Evolutionary conservation across 306 rosid genomes (phyloP), one percentile per base, ranked within the genome.

Genomic region (Vigna reflexopilosa): DNA sequence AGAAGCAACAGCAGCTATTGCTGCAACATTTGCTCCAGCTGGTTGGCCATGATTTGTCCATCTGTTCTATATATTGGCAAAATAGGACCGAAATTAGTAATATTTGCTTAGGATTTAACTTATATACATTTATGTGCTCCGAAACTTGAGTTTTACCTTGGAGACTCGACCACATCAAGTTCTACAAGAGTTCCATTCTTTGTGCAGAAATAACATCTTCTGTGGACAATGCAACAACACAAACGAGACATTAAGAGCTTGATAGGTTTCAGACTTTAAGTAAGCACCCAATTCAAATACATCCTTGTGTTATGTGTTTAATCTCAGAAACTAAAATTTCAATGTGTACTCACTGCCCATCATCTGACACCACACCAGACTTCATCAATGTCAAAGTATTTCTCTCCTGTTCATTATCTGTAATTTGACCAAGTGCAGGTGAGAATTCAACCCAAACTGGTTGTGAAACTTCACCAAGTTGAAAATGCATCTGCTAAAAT

Each of bases 11-110:
- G 88, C 95, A 32, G 97, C 95, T 55, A 94, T 85, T 30, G 91
- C 95, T 48, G 98, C 98, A 50, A 92, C 94, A 87, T 94, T 81
- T 61, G 98, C 97, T 49, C 97, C 97, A 4, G 93, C 90, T 28
- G 98, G 98, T 74, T 77, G 93, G 57, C 95, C 93, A 88, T 88
- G 94, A 87, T 85, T 85, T 80, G 73, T 77, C 98, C 96, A 94
- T 89, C 98, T 94, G 97, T 79, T 92, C 91, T 89, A 88, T 71
- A 82, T 68, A 59, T 69, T 45, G 80, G 77, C 80, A 79, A 71
- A 80, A 81, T 22, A 65, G 47, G 83, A 81, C 76, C 81, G 67
- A 83, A 88, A 78, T 89, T 82, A 82, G 88, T 76, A 70, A 78
- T 87, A 72, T 80, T 73, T 62, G 75, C 56, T 73, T 80, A 63